Evolutionary conservation across 768 basidiomycete genomes (phyloP), one percentile per base, ranked within the genome.

Genomic region (Boletus reticulatus): DNA sequence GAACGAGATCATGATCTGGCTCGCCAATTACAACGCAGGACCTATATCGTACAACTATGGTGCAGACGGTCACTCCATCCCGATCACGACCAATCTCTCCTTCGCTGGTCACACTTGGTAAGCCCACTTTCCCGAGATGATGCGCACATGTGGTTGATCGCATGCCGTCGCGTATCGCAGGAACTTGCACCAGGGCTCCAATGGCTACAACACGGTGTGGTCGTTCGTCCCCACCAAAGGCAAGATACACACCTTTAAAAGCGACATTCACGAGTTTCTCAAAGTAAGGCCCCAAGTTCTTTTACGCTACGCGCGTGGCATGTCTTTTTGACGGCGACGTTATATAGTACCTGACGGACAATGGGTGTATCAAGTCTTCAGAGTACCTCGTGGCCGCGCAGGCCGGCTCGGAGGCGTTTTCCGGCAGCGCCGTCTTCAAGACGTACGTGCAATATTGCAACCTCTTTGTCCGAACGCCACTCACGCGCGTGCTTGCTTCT

Each of bases 1-100:
- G 32, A 62, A 72, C 57, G 78, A 80, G 57, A 75, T 86, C 60
- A 88, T 88, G 85, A 68, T 88, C 56, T 87, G 85, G 86, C 77
- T 86, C 14, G 84, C 76, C 1, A 82, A 79, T 62, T 76, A 68
- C 72, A 80, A 80, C 58, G 78, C 84, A 4, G 77, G 77, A 4
- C 86, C 86, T 1, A 85, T 87, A 57, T 82, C 82, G 14, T 68
- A 72, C 19, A 19, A 58, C 0, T 87, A 84, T 64, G 68, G 70
- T 62, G 67, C 75, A 0, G 50, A 71, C 17, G 84, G 84, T 5
- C 66, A 75, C 5, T 74, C 84, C 1, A 62, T 73, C 27, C 76
- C 85, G 37, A 71, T 79, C 19, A 78, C 71, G 12, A 52, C 3
- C 0, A 73, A 72, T 57, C 58, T 87, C 43, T 62, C 61, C 24